Percentiles rank a stretch among this genome's conserved stretches.
Conservation (phyloP, 2,329 filamentous ascomycete genomes). For the Colletotrichum sp. region DNA sequence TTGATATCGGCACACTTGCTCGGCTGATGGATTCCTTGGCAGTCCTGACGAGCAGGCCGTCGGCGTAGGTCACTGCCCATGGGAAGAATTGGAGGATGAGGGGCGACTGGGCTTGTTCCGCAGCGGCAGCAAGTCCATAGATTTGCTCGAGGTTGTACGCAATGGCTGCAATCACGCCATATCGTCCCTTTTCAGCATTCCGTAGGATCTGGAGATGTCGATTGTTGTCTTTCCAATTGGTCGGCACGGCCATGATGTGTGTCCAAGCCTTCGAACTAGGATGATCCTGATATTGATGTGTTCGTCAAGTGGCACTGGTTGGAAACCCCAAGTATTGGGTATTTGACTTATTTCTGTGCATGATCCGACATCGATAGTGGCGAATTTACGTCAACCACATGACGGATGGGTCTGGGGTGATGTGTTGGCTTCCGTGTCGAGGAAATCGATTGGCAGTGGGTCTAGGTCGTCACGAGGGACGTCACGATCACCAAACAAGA, state of each 20-base stretch:
- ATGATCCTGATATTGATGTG: neutral
- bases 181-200: conserved; percentile 27
- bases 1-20: conserved; percentile 61
- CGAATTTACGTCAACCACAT: neutral
- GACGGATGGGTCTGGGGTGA: neutral
- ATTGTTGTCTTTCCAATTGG: neutral
- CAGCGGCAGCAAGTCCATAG: conserved; percentile 68
- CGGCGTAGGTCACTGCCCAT: conserved; percentile 70
- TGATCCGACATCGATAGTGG: neutral
- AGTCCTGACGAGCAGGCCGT: conserved; percentile 54
- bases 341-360: neutral
- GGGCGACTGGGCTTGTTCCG: conserved; percentile 67
- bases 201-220: neutral
- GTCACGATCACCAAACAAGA: neutral
- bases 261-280: neutral
- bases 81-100: conserved; percentile 75
- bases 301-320: neutral
- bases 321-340: neutral
- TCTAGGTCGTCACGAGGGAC: neutral
- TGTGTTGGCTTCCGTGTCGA: neutral
- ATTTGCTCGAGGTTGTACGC: conserved; percentile 72
- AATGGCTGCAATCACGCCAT: conserved; percentile 58
- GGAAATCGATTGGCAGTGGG: neutral
- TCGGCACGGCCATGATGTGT: neutral
- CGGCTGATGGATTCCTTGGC: conserved; percentile 59